Percentiles rank a stretch among this genome's conserved stretches.
Conservation (phyloP, 1,284 basidiomycete species). For the Veloboletus limbatus region DNA sequence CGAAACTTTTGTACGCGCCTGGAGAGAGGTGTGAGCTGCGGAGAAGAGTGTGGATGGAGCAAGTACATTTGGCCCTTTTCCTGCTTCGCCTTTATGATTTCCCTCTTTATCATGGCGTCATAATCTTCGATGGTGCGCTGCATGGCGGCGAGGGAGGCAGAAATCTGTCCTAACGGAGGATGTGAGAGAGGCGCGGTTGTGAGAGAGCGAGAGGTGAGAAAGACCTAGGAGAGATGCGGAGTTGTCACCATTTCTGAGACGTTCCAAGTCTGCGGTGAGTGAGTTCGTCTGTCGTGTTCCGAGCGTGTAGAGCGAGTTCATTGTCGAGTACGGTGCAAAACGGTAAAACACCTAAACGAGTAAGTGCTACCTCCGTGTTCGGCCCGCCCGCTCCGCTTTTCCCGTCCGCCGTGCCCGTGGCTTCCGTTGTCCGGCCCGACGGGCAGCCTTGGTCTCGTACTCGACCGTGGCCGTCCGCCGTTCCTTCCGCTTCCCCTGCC, state of each 20-base stretch:
- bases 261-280: constrained; percentile 82
- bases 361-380: constrained; percentile 43
- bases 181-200: constrained; percentile 3
- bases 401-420: constrained; percentile 60
- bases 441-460: constrained; percentile 63
- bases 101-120: constrained; percentile 91
- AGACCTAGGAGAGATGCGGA: constrained; percentile 82
- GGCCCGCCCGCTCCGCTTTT: constrained; percentile 63
- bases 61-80: constrained; percentile 90
- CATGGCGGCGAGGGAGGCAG: constrained; percentile 89
- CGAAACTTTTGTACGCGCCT: constrained; percentile 86
- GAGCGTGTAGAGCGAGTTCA: constrained; percentile 94
- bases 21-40: constrained; percentile 9
- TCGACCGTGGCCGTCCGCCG: too few relatives aligned
- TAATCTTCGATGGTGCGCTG: constrained; percentile 93
- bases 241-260: constrained; percentile 74
- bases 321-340: constrained; percentile 33
- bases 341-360: neutral
- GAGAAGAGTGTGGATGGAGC: neutral
- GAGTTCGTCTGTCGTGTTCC: constrained; percentile 90
- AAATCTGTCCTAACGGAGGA: constrained; percentile 81
- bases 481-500: constrained; percentile 3
- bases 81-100: constrained; percentile 91
- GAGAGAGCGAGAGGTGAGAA: neutral
- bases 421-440: constrained; percentile 52